Evolutionary conservation across 2,329 filamentous ascomycete genomes (phyloP).

Genomic region (Zymoseptoria ardabiliae): DNA sequence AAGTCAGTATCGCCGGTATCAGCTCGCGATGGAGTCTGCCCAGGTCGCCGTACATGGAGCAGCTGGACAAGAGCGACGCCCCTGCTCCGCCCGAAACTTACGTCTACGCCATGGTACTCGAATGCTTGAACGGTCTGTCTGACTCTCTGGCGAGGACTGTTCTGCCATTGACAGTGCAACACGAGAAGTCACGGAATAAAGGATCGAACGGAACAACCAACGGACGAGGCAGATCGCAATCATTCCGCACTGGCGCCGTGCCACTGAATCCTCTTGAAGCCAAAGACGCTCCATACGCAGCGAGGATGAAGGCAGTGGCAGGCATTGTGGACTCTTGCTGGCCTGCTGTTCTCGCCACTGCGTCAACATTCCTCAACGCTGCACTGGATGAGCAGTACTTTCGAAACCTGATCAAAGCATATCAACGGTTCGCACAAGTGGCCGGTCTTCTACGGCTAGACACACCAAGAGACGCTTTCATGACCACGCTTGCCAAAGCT

Average conservation of each 20-base stretch:
- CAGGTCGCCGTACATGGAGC: conserved; percentile 81
- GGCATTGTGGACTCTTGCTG: conserved; percentile 84
- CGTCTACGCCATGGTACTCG: conserved; percentile 78
- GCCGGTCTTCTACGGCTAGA: conserved; percentile 76
- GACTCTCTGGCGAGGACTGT: conserved; percentile 92
- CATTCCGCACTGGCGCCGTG: conserved; percentile 67
- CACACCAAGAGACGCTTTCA: conserved; percentile 86
- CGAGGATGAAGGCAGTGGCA: conserved; percentile 69
- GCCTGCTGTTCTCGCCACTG: conserved; percentile 90
- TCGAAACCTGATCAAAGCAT: conserved; percentile 80
- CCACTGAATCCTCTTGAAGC: conserved; percentile 77
- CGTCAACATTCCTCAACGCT: conserved; percentile 90
- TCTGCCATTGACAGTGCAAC: conserved; percentile 77
- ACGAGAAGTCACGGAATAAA: conserved; percentile 49
- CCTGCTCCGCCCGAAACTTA: conserved; percentile 85
- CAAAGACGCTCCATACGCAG: conserved; percentile 62
- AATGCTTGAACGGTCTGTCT: conserved; percentile 82
- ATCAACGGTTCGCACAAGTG: conserved; percentile 92
- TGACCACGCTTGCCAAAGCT: conserved; percentile 88
- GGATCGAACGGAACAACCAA: conserved; percentile 7
- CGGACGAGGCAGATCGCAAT: conserved; percentile 48
- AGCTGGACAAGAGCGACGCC: conserved; percentile 84
- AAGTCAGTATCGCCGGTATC: conserved; percentile 64
- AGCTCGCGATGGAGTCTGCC: conserved; percentile 87
- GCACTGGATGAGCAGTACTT: conserved; percentile 91